phyloP scores from a whole-genome alignment of 2,329 filamentous ascomycete species.

The Monosporascus sp. region DNA sequence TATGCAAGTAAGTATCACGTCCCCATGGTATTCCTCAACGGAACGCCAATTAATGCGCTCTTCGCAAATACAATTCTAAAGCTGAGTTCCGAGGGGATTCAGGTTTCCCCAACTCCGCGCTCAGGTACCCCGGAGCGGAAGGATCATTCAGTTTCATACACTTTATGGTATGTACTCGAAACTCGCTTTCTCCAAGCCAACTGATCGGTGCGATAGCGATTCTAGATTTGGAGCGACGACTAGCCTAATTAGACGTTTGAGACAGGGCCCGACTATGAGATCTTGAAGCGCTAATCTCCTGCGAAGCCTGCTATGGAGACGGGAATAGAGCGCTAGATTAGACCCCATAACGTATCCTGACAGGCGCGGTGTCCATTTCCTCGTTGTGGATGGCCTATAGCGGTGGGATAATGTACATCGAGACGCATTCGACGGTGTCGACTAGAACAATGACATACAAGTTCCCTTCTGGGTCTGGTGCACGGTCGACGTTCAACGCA shows the following conservation, averaged over 20 bases:
- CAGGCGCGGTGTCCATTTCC: conserved; percentile 2
- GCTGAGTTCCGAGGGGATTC: conserved; percentile 10
- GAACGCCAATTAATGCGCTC: background rate
- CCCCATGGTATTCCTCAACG: background rate
- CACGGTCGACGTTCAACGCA: background rate
- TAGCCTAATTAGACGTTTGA: conserved; percentile 7
- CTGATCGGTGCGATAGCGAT: conserved; percentile 11
- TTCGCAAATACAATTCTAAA: conserved; percentile 3
- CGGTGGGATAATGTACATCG: conserved; percentile 4
- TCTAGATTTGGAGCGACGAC: conserved; percentile 8
- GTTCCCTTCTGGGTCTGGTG: background rate
- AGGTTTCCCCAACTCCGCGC: conserved; percentile 9
- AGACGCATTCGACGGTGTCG: conserved; percentile 1
- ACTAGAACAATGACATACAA: conserved; percentile 1
- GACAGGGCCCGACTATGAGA: conserved; percentile 7
- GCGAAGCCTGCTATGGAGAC: conserved; percentile 7
- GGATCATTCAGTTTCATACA: conserved; percentile 9
- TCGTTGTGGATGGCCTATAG: conserved; percentile 9
- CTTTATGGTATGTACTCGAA: conserved; percentile 12
- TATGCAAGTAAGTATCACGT: conserved; percentile 9
- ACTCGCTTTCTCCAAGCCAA: conserved; percentile 6
- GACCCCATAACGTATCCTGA: background rate
- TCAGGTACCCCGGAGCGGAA: conserved; percentile 11
- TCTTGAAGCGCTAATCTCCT: conserved; percentile 5
- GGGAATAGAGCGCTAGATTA: background rate